A percentile compares a stretch with the other conserved stretches of the same genome.
These are phyloP conservation scores for Pseudocercospora musae DNA, from an alignment of 2,329 filamentous ascomycete species.

Conservation along the genomic window DNA sequence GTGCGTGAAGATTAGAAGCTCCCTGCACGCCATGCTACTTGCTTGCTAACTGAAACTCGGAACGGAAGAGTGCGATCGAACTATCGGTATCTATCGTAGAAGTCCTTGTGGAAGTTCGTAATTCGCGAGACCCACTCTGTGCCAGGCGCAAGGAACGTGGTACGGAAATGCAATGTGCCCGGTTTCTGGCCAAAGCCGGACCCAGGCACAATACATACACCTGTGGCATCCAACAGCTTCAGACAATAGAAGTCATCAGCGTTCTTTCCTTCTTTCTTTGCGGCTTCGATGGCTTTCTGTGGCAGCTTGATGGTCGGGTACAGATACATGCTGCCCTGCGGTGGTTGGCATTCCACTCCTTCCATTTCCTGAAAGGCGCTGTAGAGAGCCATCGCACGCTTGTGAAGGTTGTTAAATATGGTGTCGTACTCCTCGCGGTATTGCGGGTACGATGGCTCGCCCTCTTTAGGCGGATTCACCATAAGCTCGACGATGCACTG, in stretches of 20 bases:
- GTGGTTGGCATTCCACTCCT: constrained; percentile 83
- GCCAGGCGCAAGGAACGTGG: constrained; percentile 92
- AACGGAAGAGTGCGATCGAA: constrained; percentile 1
- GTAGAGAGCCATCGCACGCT: constrained; percentile 81
- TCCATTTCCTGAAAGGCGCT: constrained; percentile 93
- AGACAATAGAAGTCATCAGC: constrained; percentile 95
- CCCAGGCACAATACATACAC: constrained; percentile 90
- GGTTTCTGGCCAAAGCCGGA: constrained; percentile 93
- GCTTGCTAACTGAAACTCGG: background rate
- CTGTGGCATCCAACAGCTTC: constrained; percentile 85
- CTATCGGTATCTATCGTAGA: constrained; percentile 73
- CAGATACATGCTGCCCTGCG: constrained; percentile 97
- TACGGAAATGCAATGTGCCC: constrained; percentile 87
- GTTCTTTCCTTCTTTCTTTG: constrained; percentile 65
- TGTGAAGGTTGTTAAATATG: constrained; percentile 74
- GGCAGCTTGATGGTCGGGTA: constrained; percentile 90
- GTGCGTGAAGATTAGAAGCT: background rate
- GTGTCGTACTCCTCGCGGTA: constrained; percentile 81
- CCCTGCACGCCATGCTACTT: background rate
- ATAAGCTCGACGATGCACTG: constrained; percentile 97
- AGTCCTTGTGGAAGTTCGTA: constrained; percentile 84
- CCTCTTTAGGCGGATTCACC: constrained; percentile 87
- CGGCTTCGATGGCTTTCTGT: constrained; percentile 70
- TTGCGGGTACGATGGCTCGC: constrained; percentile 77
- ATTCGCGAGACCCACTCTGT: constrained; percentile 91